Evolutionary conservation across 2,329 filamentous ascomycete species (phyloP), one percentile per base, ranked within the genome.

Genomic region (Trichoderma oligosporum): DNA sequence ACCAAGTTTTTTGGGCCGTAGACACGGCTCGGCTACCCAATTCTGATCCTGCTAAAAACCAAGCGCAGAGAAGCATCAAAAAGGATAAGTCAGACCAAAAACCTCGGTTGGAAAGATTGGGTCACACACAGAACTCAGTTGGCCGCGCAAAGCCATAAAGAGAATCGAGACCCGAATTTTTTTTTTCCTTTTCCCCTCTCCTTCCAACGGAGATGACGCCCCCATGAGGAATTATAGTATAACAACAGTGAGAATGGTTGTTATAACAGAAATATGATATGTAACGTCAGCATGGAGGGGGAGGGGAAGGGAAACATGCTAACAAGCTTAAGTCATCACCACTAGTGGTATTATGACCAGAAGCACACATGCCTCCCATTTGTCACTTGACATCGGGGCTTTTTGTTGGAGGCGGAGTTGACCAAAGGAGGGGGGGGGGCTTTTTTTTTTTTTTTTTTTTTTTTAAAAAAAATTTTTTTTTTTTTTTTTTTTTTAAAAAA

Each of bases 271-370:
- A n/a, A 36, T 20, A 27, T 45, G 29, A 45, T 54, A 38, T 54
- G 39, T 54, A 54, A 54, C 29, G 51, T 54, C 51, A 54, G 51
- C 51, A 44, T 9, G 22, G 51, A 9, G 20, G 14, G 11, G 39
- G 24, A 18, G 18, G 8, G 22, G 27, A 22, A 22, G 41, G 14
- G 25, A 25, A 22, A 14, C 38, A 22, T 44, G 45, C 47, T 39
- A 49, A 36, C 31, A 52, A 39, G 48, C 48, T 52, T 41, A 52
- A 52, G 48, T 52, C 48, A 52, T 52, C 48, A 36, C 22, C 11
- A 39, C 48, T 48, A 42, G 12, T 35, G 16, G 38, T 44, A 14
- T 27, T 33, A 18, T 12, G 25, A 42, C 22, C 24, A 27, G 29
- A 35, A 36, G 51, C 39, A 44, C 22, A 25, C 22, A 22, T 12